Conservation (phyloP, 768 basidiomycete species). For the Naganishia onofrii region DNA sequence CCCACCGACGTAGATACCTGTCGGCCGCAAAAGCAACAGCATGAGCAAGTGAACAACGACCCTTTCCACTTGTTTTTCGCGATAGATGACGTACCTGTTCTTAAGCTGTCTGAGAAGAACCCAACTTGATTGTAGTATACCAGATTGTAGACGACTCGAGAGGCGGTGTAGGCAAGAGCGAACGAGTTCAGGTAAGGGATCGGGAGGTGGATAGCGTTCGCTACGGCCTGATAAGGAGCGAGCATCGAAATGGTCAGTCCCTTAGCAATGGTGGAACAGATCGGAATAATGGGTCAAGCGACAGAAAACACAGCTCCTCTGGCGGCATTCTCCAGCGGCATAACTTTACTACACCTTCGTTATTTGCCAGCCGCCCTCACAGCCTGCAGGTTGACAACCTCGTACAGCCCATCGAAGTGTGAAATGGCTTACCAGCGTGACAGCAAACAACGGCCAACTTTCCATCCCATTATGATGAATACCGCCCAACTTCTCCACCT, state of each 20-base stretch:
- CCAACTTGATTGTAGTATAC: conserved; percentile 28
- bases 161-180: conserved; percentile 25
- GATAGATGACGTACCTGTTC: conserved; percentile 10
- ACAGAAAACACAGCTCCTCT: no score
- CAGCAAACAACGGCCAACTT: conserved; percentile 15
- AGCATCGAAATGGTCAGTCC: no score
- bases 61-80: no score
- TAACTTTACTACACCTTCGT: no score
- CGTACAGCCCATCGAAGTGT: no score
- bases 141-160: conserved; percentile 19
- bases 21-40: no score
- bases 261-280: no score
- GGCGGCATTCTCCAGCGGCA: no score
- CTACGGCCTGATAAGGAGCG: conserved; percentile 12
- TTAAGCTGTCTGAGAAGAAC: conserved; percentile 7
- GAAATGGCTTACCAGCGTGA: conserved; percentile 7
- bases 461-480: conserved; percentile 32
- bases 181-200: conserved; percentile 30
- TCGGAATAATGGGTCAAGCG: no score
- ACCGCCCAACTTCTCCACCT: conserved; percentile 24
- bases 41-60: no score
- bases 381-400: no score
- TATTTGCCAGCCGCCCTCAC: no score
- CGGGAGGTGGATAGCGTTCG: conserved; percentile 22
- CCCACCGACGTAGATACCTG: conserved; percentile 24